These are phyloP conservation scores for Neurospora africana DNA, from an alignment of 495 filamentous ascomycete species.

Conservation along the genomic window DNA sequence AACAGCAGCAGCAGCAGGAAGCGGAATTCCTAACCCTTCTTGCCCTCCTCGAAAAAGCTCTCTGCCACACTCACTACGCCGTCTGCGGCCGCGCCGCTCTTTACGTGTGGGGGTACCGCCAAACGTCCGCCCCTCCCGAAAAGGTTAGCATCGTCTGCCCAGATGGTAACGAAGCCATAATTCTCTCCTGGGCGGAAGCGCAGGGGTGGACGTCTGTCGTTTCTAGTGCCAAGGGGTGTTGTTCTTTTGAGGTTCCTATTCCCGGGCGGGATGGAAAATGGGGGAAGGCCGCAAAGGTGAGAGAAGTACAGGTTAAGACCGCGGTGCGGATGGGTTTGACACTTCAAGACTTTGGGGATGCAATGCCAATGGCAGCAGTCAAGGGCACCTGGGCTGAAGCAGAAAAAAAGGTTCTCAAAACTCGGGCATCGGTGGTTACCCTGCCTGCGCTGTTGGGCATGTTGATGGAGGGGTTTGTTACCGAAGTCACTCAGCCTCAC, in stretches of 20 bases:
- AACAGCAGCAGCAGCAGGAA: neutral
- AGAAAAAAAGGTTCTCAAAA: neutral
- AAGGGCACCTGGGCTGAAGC: neutral
- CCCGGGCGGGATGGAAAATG: neutral
- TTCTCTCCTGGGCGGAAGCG: slow-evolving; percentile 21
- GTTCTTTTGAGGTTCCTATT: neutral
- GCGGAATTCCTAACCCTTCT: slow-evolving; percentile 13
- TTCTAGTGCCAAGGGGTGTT: neutral
- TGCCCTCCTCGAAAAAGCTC: slow-evolving; percentile 17
- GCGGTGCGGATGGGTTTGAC: neutral
- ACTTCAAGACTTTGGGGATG: neutral
- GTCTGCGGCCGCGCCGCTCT: slow-evolving; percentile 30
- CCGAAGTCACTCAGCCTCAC: neutral
- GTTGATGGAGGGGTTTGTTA: neutral
- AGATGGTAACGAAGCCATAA: slow-evolving; percentile 11
- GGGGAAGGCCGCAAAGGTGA: neutral
- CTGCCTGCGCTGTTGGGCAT: neutral
- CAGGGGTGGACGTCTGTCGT: slow-evolving; percentile 3
- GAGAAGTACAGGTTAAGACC: neutral
- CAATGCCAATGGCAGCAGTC: too few species aligned
- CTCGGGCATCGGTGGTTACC: neutral
- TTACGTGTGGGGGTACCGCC: slow-evolving; percentile 21
- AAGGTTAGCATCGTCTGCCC: slow-evolving; percentile 26
- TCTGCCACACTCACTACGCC: slow-evolving; percentile 29
- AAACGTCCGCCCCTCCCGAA: neutral